phyloP scores from a whole-genome alignment of 108 stramenopile species.

The Stephanodiscus minutulus region DNA sequence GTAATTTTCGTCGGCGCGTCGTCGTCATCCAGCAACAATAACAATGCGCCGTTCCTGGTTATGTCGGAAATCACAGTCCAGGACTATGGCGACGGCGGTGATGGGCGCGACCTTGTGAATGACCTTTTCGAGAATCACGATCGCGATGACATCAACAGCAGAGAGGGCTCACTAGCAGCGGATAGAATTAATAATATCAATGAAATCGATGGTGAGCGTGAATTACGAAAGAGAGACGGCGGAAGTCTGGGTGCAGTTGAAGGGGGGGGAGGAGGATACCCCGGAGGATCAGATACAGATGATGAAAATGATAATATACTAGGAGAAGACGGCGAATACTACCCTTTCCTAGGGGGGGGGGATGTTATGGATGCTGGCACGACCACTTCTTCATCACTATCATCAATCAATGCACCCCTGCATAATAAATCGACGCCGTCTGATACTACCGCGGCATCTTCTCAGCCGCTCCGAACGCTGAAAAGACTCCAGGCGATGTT shows the following conservation, averaged over 20 bases:
- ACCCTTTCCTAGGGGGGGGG: not conserved
- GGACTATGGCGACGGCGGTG: not conserved
- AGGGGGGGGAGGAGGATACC: slow-evolving; percentile 30
- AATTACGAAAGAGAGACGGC: not conserved
- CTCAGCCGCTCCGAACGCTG: slow-evolving; percentile 74
- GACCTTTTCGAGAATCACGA: slow-evolving; percentile 37
- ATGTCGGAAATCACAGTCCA: slow-evolving; percentile 43
- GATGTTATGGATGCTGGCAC: too few relatives aligned
- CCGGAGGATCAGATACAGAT: slow-evolving; percentile 24
- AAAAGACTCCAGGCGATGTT: slow-evolving; percentile 83
- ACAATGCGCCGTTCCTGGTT: slow-evolving; percentile 33
- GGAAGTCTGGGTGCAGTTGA: not conserved
- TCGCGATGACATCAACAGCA: not conserved
- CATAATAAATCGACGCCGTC: not conserved
- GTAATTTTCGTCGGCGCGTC: too few relatives aligned
- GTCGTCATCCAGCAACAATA: slow-evolving; percentile 1
- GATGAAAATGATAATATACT: slow-evolving; percentile 20
- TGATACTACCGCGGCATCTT: slow-evolving; percentile 17
- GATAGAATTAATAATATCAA: not conserved
- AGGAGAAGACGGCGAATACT: not conserved
- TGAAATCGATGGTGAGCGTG: not conserved
- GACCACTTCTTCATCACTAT: not conserved
- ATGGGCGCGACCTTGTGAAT: slow-evolving; percentile 4
- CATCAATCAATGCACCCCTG: not conserved
- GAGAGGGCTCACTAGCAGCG: not conserved